These are phyloP conservation scores for Smittium mucronatum DNA, from an alignment of 371 early-diverging fungal genomes.

Conservation along the genomic window DNA sequence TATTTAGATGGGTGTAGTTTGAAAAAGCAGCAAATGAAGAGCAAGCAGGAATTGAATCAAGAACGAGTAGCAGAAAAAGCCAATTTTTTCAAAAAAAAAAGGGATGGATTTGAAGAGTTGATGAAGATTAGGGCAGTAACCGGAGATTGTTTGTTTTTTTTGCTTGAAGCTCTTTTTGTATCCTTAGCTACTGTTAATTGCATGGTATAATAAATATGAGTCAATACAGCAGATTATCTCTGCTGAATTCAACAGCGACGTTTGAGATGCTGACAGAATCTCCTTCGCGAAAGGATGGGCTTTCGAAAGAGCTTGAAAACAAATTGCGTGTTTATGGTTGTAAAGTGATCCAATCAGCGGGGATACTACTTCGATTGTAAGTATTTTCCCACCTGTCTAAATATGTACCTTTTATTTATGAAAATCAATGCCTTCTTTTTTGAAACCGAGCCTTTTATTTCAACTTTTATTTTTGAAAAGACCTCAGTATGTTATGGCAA, in stretches of 20 bases:
- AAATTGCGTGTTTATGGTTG: constrained; percentile 63
- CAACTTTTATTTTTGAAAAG: constrained; percentile 32
- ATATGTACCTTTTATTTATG: no score
- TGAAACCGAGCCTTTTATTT: no score
- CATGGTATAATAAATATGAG: background rate
- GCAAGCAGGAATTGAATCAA: no score
- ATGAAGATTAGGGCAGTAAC: no score
- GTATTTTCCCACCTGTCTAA: constrained; percentile 15
- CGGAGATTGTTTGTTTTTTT: no score
- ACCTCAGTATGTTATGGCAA: constrained; percentile 87
- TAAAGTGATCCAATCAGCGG: constrained; percentile 70
- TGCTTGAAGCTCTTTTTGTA: background rate
- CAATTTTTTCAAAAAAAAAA: no score
- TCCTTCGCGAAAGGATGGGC: constrained; percentile 53
- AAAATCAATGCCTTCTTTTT: no score
- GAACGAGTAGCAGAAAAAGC: no score
- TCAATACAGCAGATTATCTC: constrained; percentile 25
- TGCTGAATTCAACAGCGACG: constrained; percentile 59
- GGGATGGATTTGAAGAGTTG: no score
- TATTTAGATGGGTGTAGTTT: no score
- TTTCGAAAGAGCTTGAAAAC: constrained; percentile 51
- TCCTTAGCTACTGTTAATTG: background rate
- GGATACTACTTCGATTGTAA: constrained; percentile 71
- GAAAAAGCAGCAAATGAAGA: no score
- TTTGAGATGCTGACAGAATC: constrained; percentile 48